Conservation (phyloP, 257 asterid genomes). For the Jaltomata sinuosa region DNA sequence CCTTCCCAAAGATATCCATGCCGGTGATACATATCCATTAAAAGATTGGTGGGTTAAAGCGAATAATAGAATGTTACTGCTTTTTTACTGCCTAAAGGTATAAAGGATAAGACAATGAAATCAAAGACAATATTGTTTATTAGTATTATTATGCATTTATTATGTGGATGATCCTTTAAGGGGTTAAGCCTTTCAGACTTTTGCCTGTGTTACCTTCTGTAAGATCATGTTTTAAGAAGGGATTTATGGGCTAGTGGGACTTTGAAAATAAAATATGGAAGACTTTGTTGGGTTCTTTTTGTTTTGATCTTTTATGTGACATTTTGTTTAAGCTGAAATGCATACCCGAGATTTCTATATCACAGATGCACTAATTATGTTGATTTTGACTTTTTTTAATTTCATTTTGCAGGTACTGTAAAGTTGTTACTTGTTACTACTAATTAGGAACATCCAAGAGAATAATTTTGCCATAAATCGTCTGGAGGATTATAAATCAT, state of each 20-base stretch:
- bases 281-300: not conserved
- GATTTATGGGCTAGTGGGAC: not conserved
- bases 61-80: not conserved
- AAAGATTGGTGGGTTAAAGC: not conserved
- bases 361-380: not conserved
- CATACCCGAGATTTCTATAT: not conserved
- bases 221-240: not conserved
- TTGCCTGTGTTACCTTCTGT: not conserved
- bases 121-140: not conserved
- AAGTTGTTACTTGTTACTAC: not conserved
- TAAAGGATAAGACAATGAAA: not conserved
- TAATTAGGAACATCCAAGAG: not conserved
- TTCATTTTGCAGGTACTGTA: not conserved
- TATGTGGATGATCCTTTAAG: not conserved
- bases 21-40: not conserved
- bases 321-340: not conserved
- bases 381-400: not conserved
- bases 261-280: not conserved
- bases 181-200: not conserved
- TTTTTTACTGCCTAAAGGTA: not conserved
- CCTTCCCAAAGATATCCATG: not conserved
- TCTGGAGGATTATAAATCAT: not conserved
- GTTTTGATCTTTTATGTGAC: not conserved
- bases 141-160: not conserved
- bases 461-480: not conserved